These are phyloP conservation scores for Trichoderma parareesei DNA, from an alignment of 495 filamentous ascomycete species.

Conservation along the genomic window DNA sequence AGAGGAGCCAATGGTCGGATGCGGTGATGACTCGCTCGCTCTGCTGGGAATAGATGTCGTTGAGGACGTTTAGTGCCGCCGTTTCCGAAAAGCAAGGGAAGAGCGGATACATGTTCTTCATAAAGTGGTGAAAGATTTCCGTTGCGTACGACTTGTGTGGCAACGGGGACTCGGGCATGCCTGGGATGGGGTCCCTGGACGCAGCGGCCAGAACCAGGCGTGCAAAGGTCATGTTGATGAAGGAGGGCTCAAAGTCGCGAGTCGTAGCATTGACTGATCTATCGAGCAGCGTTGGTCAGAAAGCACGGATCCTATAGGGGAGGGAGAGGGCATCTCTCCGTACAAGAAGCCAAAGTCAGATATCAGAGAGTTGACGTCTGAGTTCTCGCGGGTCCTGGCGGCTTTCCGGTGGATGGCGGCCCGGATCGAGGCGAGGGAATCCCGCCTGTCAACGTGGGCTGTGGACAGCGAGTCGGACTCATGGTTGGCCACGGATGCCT, in stretches of 20 bases:
- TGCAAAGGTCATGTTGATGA: constrained; percentile 76
- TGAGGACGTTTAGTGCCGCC: constrained; percentile 63
- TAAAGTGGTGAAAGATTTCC: constrained; percentile 68
- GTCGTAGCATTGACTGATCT: constrained; percentile 89
- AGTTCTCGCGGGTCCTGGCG: constrained; percentile 52
- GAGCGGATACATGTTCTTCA: constrained; percentile 69
- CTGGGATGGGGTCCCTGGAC: constrained; percentile 54
- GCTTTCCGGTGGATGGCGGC: constrained; percentile 53
- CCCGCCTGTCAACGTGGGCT: constrained; percentile 42
- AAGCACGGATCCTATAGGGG: background rate
- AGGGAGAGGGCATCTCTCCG: constrained; percentile 18
- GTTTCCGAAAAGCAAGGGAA: constrained; percentile 75
- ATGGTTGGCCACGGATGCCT: constrained; percentile 45
- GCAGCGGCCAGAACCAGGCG: constrained; percentile 70
- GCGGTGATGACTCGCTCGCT: constrained; percentile 47
- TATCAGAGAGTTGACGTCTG: constrained; percentile 70
- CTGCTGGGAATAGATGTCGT: constrained; percentile 63
- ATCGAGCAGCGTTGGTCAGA: constrained; percentile 15
- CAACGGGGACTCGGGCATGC: constrained; percentile 44
- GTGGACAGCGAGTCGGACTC: constrained; percentile 30
- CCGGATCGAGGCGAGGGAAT: constrained; percentile 49
- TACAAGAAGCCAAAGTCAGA: constrained; percentile 76
- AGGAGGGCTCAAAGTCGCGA: constrained; percentile 81
- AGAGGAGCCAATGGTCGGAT: constrained; percentile 75
- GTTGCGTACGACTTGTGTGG: constrained; percentile 59